A percentile compares a stretch with the other conserved stretches of the same genome.
Conservation (phyloP, 139 green algal species). For the Monoraphidium neglectum region DNA sequence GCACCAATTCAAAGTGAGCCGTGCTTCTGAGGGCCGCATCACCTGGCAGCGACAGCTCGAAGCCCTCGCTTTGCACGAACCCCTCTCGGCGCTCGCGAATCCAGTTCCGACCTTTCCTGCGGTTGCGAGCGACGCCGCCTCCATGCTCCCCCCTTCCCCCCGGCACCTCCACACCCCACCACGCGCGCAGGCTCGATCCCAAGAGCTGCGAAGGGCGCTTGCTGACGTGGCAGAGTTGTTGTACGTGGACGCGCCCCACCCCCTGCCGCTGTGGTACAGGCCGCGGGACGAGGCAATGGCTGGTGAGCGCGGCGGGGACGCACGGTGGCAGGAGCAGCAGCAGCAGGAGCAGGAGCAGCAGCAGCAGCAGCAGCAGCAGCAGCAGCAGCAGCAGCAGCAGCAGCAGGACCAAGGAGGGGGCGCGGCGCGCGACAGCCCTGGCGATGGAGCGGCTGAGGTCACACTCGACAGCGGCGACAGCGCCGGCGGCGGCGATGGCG, state of each 20-base stretch:
- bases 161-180: too few relatives aligned
- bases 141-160: too few relatives aligned
- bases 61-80: too few relatives aligned
- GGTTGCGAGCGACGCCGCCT: too few relatives aligned
- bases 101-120: too few relatives aligned
- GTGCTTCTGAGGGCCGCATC: neutral
- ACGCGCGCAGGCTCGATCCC: conserved; percentile 54
- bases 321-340: neutral
- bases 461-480: too few relatives aligned
- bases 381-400: conserved; percentile 13
- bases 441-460: too few relatives aligned
- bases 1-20: conserved; percentile 56
- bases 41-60: neutral
- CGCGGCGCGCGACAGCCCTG: too few relatives aligned
- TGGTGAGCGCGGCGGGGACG: too few relatives aligned
- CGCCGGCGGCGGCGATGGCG: too few relatives aligned
- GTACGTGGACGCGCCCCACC: conserved; percentile 84
- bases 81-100: too few relatives aligned
- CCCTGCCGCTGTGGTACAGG: conserved; percentile 53
- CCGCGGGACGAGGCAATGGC: neutral
- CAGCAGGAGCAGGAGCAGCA: neutral
- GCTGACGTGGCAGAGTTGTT: conserved; percentile 65
- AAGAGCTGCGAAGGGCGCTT: conserved; percentile 64
- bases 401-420: neutral
- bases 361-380: neutral